Evolutionary conservation across 208 protist genomes (phyloP), one percentile per base, ranked within the genome.

Genomic region (Crithidia sp.): DNA sequence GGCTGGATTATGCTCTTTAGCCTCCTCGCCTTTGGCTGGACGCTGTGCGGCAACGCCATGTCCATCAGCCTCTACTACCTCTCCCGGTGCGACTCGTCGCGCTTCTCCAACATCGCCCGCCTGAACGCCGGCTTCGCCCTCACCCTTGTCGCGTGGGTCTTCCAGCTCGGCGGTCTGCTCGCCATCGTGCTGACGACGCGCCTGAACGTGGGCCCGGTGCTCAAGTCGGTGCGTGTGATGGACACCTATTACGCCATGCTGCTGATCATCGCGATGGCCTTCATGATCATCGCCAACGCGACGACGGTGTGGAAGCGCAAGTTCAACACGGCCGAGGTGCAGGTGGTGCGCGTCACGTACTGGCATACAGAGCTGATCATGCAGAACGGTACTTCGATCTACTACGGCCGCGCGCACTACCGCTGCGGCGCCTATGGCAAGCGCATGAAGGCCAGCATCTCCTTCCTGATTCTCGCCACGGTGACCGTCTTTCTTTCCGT

Each of bases 341-440:
- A 74, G 12, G 80, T 84, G 57, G 84, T 86, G 64, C 78, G 80
- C 37, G 80, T 92, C 41, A 82, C 82, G 16, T 90, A 89, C 84
- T 89, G 87, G 85, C 82, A 92, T 67, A 88, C 80, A 5, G 82
- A 92, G 77, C 50, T 90, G 2, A 72, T 91, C 36, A 74, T 81
- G 61, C 60, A 9, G 39, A 74, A 83, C 53, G 84, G 79, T 57
- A 83, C 75, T 10, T 74, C 49, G 53, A 17, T 89, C 62, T 78
- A 82, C 74, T 87, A 82, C 58, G 77, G 75, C 67, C 81, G 74
- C 39, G 60, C 53, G 37, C 54, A 68, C 63, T 88, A 93, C 74
- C 79, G 82, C 69, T 90, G 85, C 83, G 72, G 52, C 17, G 79
- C 79, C 52, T 87, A 72, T 47, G 82, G 66, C 67, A 83, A 83